Base-by-base conservation (phyloP, 495 filamentous ascomycete genomes). In the Cercophora newfieldiana region DNA sequence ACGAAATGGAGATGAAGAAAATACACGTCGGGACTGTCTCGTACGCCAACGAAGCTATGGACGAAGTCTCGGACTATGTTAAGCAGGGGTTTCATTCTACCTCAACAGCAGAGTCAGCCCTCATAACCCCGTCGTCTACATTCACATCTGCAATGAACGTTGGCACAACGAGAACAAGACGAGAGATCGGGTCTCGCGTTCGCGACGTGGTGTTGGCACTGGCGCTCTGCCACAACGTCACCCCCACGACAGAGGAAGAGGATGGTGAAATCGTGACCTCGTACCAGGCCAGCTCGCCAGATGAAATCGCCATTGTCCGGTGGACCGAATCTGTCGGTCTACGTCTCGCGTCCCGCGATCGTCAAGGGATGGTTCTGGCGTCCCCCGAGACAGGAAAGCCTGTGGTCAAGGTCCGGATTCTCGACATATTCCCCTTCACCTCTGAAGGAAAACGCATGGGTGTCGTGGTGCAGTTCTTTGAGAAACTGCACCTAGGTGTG, bases 1-100 rank as follows among this genome's bases (percentile, higher is more conserved):
- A 99, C 74, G 92, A 97, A 69, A 98, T 98, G 94, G 95, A 97
- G 77, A 86, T 99, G 83, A 96, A 94, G 72, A 99, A 98, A 77
- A 94, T 98, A 28, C 96, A 98, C 71, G 92, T 99, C 65, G 96
- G 96, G 1, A 98, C 95, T 22, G 96, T 98, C 2, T 97, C 94
- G 0, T 99, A 98, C 72, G 96, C 93, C 24, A 95, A 94, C 68
- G 96, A 99, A 75, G 94, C 95, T 2, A 98, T 97, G 96, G 95
- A 97, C 65, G 96, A 98, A 74, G 96, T 99, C 10, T 78, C 86
- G 37, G 88, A 91, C 0, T 97, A 95, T 71, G 85, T 98, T 53
- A 86, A 82, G 66, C 94, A 97, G 72, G 90, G 87, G 28, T 96
- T 97, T 73, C 82, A 87, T 6, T 75, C 82, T 33, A 76, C 83